phyloP scores from a whole-genome alignment of 78 protist species.

The Dictyostelium discoideum region dicty_2.7 NC_007090.3:5363001-5363500 shows the following conservation, averaged over 20 bases:
- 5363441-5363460: background rate
- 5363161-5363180: background rate
- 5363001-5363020: background rate
- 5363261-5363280: background rate
- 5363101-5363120: background rate
- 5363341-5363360: slow-evolving; percentile 25
- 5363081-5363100: background rate
- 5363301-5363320: background rate
- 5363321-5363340: background rate
- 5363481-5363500: background rate
- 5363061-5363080: background rate
- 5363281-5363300: background rate
- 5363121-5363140: background rate
- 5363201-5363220: background rate
- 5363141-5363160: background rate
- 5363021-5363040: no score
- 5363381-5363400: slow-evolving; percentile 3
- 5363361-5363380: background rate
- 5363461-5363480: background rate
- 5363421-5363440: background rate
- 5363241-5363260: slow-evolving; percentile 20
- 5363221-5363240: background rate
- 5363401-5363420: slow-evolving; percentile 17
- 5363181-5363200: background rate
- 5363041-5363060: no score